Evolutionary conservation across 1,284 basidiomycete species (phyloP), one percentile per base, ranked within the genome.

Genomic region (Ustilago shanxiensis): DNA sequence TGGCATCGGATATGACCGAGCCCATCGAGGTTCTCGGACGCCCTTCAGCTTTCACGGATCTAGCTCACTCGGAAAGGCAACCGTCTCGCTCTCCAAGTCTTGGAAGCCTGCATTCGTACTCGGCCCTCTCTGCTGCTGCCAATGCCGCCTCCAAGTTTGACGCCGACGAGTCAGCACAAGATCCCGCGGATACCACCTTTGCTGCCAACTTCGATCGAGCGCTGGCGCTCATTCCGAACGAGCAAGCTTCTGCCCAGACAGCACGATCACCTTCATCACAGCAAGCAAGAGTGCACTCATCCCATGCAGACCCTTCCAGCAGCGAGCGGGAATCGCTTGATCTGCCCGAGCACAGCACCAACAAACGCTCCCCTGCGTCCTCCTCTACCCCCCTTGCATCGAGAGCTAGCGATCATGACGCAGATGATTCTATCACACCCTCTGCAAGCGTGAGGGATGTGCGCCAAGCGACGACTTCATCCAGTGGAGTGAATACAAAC

Each of bases 11-110:
- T 14, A 18, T 58, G 20, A 73, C 47, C 54, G 73, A 76, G 26
- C 68, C 73, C 2, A 58, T 76, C 35, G 73, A 76, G 41, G 37
- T 71, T 1, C 64, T 76, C 3, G 68, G 68, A 1, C 68, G 64
- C 16, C 44, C 60, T n/a, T 60, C 70, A 4, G 57, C 60, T 20
- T 60, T 49, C 53, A 28, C 57, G 1, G 37, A 60, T 26, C 33
- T 41, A 16, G 26, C 60, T 29, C 8, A 52, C 8, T 37, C 45
- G 5, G 22, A 26, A 14, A 18, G 26, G 11, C 55, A 47, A 16
- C 18, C 26, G 20, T 57, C 60, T 4, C 52, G 53, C 39, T 37
- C 58, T 39, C 44, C 58, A 5, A 53, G 44, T 29, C 59, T 58
- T 20, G 51, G 47, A 5, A 14, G 31, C 31, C 59, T 60, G 31